phyloP scores from a whole-genome alignment of 139 green algal genomes.

The Closterium sp. region DNA sequence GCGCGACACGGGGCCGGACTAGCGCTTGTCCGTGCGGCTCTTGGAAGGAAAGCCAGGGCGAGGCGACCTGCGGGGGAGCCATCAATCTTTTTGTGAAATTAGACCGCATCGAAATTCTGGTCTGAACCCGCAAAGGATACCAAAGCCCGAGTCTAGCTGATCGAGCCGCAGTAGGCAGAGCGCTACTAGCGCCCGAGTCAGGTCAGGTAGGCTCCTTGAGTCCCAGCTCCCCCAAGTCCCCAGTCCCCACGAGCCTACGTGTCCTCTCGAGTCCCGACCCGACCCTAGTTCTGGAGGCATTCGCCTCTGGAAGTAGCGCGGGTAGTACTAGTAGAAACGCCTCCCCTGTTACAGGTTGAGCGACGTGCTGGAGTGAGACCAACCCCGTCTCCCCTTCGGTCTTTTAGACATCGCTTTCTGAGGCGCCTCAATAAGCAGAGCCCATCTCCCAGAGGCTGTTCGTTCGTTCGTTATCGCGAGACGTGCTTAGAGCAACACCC shows the following conservation, averaged over 20 bases:
- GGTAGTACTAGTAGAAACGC: neutral
- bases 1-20: neutral
- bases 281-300: no score
- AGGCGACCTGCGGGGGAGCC: neutral
- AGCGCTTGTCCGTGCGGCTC: neutral
- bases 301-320: no score
- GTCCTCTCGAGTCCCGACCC: no score
- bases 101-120: no score
- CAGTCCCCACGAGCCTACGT: no score
- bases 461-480: neutral
- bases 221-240: no score
- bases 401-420: neutral
- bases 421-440: neutral
- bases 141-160: neutral
- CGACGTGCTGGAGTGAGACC: neutral
- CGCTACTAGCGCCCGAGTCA: no score
- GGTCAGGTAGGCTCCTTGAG: no score
- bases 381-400: neutral
- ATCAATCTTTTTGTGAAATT: neutral
- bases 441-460: no score
- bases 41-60: neutral
- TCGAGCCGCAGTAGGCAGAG: neutral
- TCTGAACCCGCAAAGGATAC: no score
- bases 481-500: neutral
- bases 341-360: neutral